Evolutionary conservation across 2,329 filamentous ascomycete genomes (phyloP).

Genomic region (Botrytis deweyae): DNA sequence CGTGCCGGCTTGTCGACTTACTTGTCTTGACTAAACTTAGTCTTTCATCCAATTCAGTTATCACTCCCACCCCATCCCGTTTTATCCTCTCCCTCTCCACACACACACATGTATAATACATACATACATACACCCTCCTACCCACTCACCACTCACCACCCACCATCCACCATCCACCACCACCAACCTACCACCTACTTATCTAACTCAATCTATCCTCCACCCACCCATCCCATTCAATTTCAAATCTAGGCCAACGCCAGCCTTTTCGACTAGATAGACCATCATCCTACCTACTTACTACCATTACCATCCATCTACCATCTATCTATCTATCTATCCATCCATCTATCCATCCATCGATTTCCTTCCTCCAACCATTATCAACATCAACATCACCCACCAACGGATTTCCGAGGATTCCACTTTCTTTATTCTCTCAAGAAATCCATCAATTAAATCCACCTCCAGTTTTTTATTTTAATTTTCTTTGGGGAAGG

Average conservation of each 20-base stretch:
- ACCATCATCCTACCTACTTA: background rate
- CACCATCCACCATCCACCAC: too few relatives aligned
- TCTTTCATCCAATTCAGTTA: background rate
- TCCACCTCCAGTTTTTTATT: background rate
- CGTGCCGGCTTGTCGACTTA: background rate
- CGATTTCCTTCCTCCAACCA: background rate
- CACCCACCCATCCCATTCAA: background rate
- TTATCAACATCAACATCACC: background rate
- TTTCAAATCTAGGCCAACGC: background rate
- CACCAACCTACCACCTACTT: too few relatives aligned
- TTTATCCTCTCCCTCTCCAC: background rate
- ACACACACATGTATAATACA: background rate
- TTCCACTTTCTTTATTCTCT: background rate
- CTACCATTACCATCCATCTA: too few relatives aligned
- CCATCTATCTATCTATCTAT: too few relatives aligned
- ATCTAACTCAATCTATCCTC: background rate
- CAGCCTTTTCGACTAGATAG: background rate
- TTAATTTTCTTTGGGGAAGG: background rate
- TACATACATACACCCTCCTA: background rate
- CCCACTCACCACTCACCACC: background rate
- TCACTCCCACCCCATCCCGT: background rate
- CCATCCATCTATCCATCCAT: too few relatives aligned
- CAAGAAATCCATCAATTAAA: background rate
- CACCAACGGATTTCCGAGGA: background rate
- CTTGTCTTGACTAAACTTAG: background rate